Evolutionary conservation across 106 monocot genomes (phyloP).

Genomic region (Apostasia shenzhenica): DNA sequence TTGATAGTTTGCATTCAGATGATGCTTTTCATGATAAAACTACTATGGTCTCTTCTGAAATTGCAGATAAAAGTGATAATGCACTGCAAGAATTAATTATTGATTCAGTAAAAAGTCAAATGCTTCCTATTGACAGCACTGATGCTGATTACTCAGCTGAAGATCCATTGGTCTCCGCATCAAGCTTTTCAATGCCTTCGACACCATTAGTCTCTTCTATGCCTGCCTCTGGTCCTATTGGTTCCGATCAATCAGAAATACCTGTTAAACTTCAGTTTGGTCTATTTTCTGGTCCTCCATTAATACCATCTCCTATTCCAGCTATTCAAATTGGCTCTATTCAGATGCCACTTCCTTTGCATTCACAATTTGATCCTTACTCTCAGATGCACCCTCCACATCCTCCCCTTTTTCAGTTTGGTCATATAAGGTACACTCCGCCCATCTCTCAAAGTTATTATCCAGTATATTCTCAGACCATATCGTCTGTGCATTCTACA

Average conservation of each 20-base stretch:
- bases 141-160: slow-evolving; percentile 11
- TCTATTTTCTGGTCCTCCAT: slow-evolving; percentile 83
- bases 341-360: slow-evolving; percentile 90
- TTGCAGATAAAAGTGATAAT: slow-evolving; percentile 39
- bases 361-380: slow-evolving; percentile 45
- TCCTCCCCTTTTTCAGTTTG: slow-evolving; percentile 68
- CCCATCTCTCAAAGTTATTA: slow-evolving; percentile 48
- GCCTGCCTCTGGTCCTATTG: slow-evolving; percentile 21
- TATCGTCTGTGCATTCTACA: slow-evolving; percentile 43
- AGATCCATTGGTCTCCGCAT: slow-evolving; percentile 5
- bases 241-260: slow-evolving; percentile 35
- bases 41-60: slow-evolving; percentile 8
- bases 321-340: slow-evolving; percentile 98
- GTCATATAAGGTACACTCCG: slow-evolving; percentile 54
- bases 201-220: slow-evolving; percentile 15
- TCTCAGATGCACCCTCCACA: slow-evolving; percentile 56
- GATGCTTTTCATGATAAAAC: slow-evolving; percentile 7
- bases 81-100: slow-evolving; percentile 35
- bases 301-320: slow-evolving; percentile 90
- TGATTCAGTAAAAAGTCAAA: slow-evolving; percentile 20
- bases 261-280: slow-evolving; percentile 85
- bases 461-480: slow-evolving; percentile 42
- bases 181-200: slow-evolving; percentile 17
- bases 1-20: slow-evolving; percentile 6
- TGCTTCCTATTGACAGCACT: slow-evolving; percentile 3